Evolutionary conservation across 2,329 filamentous ascomycete species (phyloP).

Genomic region (Aspergillus intermedius): DNA sequence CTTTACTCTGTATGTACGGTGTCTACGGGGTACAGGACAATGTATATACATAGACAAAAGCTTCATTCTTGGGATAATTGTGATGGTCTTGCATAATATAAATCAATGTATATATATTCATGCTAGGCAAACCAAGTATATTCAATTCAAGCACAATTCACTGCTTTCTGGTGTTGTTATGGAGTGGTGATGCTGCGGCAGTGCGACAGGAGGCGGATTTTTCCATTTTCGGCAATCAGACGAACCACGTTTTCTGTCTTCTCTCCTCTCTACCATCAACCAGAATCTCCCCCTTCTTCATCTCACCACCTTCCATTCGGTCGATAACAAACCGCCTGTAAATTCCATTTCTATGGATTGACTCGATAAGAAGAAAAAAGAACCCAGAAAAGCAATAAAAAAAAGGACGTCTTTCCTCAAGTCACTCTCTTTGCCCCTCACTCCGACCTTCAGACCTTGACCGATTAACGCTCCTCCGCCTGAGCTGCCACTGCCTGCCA

Average conservation of each 20-base stretch:
- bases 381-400: not conserved
- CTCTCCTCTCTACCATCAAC: slow-evolving; percentile 1
- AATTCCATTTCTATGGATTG: not conserved
- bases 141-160: too few relatives aligned
- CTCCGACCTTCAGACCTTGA: slow-evolving; percentile 12
- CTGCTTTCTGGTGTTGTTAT: too few relatives aligned
- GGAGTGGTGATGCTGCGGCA: not conserved
- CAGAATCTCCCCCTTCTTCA: slow-evolving; percentile 1
- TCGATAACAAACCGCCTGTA: too few relatives aligned
- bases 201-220: not conserved
- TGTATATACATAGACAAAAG: too few relatives aligned
- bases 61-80: too few relatives aligned
- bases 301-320: not conserved
- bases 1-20: too few relatives aligned
- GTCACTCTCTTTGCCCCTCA: slow-evolving; percentile 9
- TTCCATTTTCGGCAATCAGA: slow-evolving; percentile 12
- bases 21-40: too few relatives aligned
- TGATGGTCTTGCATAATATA: too few relatives aligned
- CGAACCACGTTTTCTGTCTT: slow-evolving; percentile 1
- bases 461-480: slow-evolving; percentile 9
- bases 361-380: not conserved
- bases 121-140: too few relatives aligned
- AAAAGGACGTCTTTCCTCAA: not conserved
- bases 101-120: too few relatives aligned
- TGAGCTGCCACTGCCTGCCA: not conserved